Base-by-base conservation (phyloP, 805 yeast species). In the Pichia phayaonensis region DNA sequence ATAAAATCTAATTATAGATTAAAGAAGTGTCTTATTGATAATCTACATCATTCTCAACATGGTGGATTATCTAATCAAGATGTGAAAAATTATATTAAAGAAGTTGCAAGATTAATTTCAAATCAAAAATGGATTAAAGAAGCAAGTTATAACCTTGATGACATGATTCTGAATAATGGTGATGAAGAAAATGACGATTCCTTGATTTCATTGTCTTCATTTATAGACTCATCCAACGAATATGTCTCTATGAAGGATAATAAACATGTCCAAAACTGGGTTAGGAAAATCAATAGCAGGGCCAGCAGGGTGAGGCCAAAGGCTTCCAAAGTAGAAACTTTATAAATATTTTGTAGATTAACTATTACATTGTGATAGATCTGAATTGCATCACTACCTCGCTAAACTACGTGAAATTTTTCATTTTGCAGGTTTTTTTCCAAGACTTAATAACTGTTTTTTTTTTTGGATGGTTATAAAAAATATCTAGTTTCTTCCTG, bases 71-170 rank as follows among this genome's bases (percentile, higher is more conserved):
- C 74, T 67, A 61, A 72, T 44, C 64, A 72, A 38, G 84, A 80
- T 39, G 64, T 85, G 49, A 64, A 69, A 18, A 69, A 73, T 20
- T 81, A 86, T 76, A 67, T 78, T 16, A 74, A 69, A 15, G 64
- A 82, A 24, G 80, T 82, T 0, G 74, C 74, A 42, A 77, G 74
- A 42, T 63, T 83, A 49, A 71, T 84, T 36, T 72, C 73, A 27
- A 77, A 77, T 44, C 81, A 77, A 54, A 72, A 76, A 41, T 86
- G 95, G 92, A 73, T 79, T 48, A 69, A 76, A 36, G 78, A 76
- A 26, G 53, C 56, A 3, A 45, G 42, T 21, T 61, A 85, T 38
- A 52, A 54, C 20, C 38, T 34, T 34, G 38, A 34, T 34, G 38
- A 34, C 6, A 34, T 34, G 38, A 11, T 34, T 2, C 20, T n/a